These are phyloP conservation scores for Nothophaeocryptopus gaeumannii DNA, from an alignment of 2,329 filamentous ascomycete species.

Conservation along the genomic window DNA sequence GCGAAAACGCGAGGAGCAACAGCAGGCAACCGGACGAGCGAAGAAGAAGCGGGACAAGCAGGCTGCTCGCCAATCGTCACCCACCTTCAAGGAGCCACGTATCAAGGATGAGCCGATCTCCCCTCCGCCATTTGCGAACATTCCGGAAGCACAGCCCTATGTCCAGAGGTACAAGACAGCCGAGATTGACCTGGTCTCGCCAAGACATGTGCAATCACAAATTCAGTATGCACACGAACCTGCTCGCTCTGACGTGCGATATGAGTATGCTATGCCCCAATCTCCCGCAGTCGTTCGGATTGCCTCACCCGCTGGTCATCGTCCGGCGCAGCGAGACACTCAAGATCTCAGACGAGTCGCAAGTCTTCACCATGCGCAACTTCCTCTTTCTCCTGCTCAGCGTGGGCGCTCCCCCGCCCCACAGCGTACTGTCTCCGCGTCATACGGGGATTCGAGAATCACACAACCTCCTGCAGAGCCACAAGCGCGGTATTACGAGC, in stretches of 20 bases:
- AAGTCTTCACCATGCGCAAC: conserved; percentile 47
- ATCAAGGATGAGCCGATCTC: conserved; percentile 64
- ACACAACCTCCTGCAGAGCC: conserved; percentile 26
- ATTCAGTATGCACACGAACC: conserved; percentile 46
- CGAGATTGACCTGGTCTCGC: conserved; percentile 40
- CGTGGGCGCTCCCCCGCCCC: conserved; percentile 40
- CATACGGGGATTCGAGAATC: conserved; percentile 40
- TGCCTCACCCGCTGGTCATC: conserved; percentile 37
- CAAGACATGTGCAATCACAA: conserved; percentile 39
- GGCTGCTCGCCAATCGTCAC: conserved; percentile 36
- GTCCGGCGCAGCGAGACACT: conserved; percentile 41
- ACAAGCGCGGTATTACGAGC: conserved; percentile 34
- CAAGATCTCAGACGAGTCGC: conserved; percentile 49
- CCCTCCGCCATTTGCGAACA: conserved; percentile 53
- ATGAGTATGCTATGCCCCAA: conserved; percentile 39
- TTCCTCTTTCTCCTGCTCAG: conserved; percentile 43
- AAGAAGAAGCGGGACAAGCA: conserved; percentile 36
- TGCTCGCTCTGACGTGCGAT: conserved; percentile 40
- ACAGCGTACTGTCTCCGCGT: conserved; percentile 43
- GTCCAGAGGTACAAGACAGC: conserved; percentile 38
- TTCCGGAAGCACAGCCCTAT: conserved; percentile 38
- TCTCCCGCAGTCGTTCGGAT: conserved; percentile 41
- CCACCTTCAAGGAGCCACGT: conserved; percentile 43
- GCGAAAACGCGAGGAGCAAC: conserved; percentile 34
- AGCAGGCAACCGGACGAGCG: conserved; percentile 10